Conservation (phyloP, 2,329 filamentous ascomycete species). For the Hypoxylon sp. region DNA sequence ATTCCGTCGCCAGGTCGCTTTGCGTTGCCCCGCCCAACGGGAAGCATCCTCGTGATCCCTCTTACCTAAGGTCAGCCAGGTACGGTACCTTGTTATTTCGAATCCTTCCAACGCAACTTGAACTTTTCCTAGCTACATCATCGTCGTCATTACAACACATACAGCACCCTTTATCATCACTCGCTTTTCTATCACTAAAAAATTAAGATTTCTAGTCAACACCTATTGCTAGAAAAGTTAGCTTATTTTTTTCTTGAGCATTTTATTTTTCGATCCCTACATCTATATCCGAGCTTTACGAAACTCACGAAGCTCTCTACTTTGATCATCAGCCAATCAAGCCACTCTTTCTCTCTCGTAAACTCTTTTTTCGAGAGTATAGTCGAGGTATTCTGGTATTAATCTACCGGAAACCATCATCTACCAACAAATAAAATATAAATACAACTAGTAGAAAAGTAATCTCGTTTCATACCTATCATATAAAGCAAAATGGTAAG, state of each 20-base stretch:
- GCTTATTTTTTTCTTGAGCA: background rate
- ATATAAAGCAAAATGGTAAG: conserved; percentile 29
- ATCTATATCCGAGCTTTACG: conserved; percentile 1
- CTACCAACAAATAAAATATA: conserved; percentile 20
- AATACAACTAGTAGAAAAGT: too few relatives aligned
- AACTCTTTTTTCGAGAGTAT: too few relatives aligned
- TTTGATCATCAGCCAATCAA: conserved; percentile 6
- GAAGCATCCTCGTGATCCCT: conserved; percentile 32
- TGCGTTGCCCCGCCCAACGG: conserved; percentile 35
- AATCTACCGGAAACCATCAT: too few relatives aligned
- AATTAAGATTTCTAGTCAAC: background rate
- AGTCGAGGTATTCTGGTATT: too few relatives aligned
- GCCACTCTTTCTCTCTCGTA: conserved; percentile 8
- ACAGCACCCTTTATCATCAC: conserved; percentile 1
- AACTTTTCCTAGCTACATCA: conserved; percentile 1
- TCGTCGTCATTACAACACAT: conserved; percentile 9
- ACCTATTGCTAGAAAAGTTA: background rate
- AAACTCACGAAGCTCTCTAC: conserved; percentile 1
- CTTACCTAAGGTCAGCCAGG: conserved; percentile 27
- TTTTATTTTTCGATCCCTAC: background rate
- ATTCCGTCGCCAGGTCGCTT: conserved; percentile 29
- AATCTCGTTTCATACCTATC: too few relatives aligned
- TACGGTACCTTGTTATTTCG: conserved; percentile 16
- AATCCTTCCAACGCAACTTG: too few relatives aligned
- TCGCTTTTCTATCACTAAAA: conserved; percentile 6